Base-by-base conservation (phyloP, 2,329 filamentous ascomycete species). In the Arthrobotrys iridis region DNA sequence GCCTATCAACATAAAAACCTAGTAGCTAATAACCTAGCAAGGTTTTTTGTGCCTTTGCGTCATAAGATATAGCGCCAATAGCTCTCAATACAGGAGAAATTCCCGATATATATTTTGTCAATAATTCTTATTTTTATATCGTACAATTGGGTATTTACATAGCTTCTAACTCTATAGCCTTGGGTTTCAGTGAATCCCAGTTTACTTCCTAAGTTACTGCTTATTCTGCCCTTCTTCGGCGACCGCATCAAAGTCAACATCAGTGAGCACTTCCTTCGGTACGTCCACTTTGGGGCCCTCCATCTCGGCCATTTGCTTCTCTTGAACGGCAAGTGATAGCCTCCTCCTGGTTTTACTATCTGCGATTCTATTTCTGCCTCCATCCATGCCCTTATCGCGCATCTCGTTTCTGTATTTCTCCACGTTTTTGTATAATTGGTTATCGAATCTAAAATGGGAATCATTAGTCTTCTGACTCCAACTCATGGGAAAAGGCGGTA, bases 351-450 rank as follows among this genome's bases (percentile, higher is more conserved):
- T 83, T 82, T 45, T 83, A 81, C 74, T 85, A 86, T 48, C 60
- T 40, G 20, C 78, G 74, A 41, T 81, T 84, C 91, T 91, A 93
- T 77, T 84, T 84, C 79, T 86, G 84, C 81, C 87, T 85, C 18
- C 89, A 88, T 57, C 78, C 78, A 63, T 81, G 79, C 50, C 82
- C 80, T 70, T 80, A 73, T 66, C 79, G 78, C 71, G 83, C 80
- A 65, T 82, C 78, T 46, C 83, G 76, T 46, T 80, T 79, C 79
- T 84, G 80, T 84, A 82, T 73, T 87, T 82, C 70, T 86, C 82
- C 26, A 87, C 84, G 79, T 85, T 84, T 80, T 86, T 84, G 81
- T 84, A 88, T 64, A 88, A 83, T n/a, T 85, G 82, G 78, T 88
- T 85, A 82, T 89, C 89, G 89, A 90, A 88, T 71, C 86, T 87